Evolutionary conservation across 306 rosid genomes (phyloP), one percentile per base, ranked within the genome.

Genomic region (Cicer yamashitae): DNA sequence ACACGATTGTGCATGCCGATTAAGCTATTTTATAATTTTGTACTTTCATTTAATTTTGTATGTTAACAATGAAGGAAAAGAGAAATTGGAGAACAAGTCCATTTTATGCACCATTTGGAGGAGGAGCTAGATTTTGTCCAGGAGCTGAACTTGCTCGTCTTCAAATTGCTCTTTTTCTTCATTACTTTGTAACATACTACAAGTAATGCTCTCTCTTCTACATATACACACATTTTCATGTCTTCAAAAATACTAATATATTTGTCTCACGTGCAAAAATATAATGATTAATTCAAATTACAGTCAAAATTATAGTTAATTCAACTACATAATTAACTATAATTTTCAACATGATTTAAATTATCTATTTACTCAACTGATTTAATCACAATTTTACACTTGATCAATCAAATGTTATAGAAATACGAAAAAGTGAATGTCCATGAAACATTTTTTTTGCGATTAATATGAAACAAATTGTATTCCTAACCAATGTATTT

Each of bases 61-160:
- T 57, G 0, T 12, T 70, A 60, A 45, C 6, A 56, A 61, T 70
- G 79, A 76, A 91, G 93, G 93, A 85, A 82, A 91, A 85, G 83
- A 90, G 91, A 82, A 94, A 90, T 73, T 94, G 94, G 94, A 88
- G 96, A 84, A 94, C 68, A 54, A 86, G 97, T 86, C 88, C 91
- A 65, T 86, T 79, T 75, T 91, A 77, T 81, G 85, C 94, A 48
- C 98, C 98, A 40, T 94, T 94, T 66, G 98, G 98, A 66, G 96
- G 97, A 86, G 98, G 98, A 40, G 92, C 88, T 44, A 88, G 98
- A 74, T 90, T 94, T 70, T 94, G 98, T 83, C 97, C 98, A 0
- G 98, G 98, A 73, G 96, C 98, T 48, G 97, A 94, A 70, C 50
- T 94, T 48, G 92, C 94, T 73, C 98, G 94, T 39, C 96, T 94